Conservation (phyloP, 495 filamentous ascomycete species). For the Hyaloscypha hepaticicola region DNA sequence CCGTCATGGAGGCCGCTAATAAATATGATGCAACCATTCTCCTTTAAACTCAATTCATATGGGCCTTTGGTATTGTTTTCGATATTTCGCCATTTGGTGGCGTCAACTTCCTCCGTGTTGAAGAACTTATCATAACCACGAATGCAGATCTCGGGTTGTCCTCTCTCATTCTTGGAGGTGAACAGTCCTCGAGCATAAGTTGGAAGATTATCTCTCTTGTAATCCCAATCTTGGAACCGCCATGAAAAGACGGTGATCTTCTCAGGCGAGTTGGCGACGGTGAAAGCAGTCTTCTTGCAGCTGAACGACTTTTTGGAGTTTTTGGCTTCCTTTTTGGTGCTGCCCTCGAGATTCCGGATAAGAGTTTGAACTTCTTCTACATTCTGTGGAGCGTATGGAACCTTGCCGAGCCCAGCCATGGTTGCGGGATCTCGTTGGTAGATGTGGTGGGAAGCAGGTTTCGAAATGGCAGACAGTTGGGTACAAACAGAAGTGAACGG, state of each 20-base stretch:
- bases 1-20: constrained; percentile 87
- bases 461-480: neutral
- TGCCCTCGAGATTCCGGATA: constrained; percentile 53
- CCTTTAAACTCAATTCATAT: constrained; percentile 94
- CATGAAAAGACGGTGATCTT: constrained; percentile 78
- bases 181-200: constrained; percentile 93
- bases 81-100: constrained; percentile 82
- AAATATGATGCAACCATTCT: constrained; percentile 99
- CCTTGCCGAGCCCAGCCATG: constrained; percentile 21
- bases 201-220: constrained; percentile 79
- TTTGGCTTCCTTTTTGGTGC: constrained; percentile 45
- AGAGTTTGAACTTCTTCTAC: constrained; percentile 58
- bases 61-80: constrained; percentile 75
- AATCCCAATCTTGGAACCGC: constrained; percentile 92
- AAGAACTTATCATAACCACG: constrained; percentile 99
- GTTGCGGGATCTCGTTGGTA: neutral
- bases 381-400: constrained; percentile 64
- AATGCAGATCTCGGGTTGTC: constrained; percentile 71
- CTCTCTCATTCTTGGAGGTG: constrained; percentile 63
- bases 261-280: constrained; percentile 55
- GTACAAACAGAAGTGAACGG: neutral
- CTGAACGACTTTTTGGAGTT: constrained; percentile 49
- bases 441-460: neutral
- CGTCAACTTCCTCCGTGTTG: constrained; percentile 76
- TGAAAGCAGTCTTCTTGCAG: constrained; percentile 73